Evolutionary conservation across 2,329 filamentous ascomycete species (phyloP).

Genomic region (Sphaerostilbella broomeana): DNA sequence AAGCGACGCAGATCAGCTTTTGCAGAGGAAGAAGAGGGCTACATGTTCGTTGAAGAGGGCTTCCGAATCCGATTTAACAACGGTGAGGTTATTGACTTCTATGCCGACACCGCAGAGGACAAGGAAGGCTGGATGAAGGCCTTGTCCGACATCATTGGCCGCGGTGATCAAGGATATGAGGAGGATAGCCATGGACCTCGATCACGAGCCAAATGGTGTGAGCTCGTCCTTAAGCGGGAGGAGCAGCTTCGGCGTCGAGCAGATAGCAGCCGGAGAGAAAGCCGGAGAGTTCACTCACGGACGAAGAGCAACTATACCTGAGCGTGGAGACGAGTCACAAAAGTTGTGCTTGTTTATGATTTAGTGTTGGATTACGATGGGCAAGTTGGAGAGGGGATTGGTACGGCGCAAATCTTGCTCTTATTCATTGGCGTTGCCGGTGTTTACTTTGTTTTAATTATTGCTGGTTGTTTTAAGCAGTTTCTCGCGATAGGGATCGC

Average conservation of each 20-base stretch:
- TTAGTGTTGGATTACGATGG: constrained; percentile 14
- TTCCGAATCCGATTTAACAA: constrained; percentile 99
- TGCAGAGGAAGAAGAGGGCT: constrained; percentile 96
- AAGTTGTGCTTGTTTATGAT: constrained; percentile 12
- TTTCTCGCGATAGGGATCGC: constrained; percentile 7
- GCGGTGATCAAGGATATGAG: constrained; percentile 42
- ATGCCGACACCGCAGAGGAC: constrained; percentile 78
- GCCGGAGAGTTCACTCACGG: constrained; percentile 46
- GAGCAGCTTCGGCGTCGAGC: constrained; percentile 50
- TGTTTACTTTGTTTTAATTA: constrained; percentile 12
- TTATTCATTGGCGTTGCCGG: constrained; percentile 13
- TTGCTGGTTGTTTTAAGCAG: constrained; percentile 7
- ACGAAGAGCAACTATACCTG: constrained; percentile 53
- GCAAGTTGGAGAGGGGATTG: constrained; percentile 3
- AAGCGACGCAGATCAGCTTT: constrained; percentile 89
- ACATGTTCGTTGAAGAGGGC: constrained; percentile 99
- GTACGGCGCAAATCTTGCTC: constrained; percentile 13
- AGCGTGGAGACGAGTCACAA: constrained; percentile 14
- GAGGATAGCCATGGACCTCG: constrained; percentile 38
- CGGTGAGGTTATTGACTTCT: constrained; percentile 97
- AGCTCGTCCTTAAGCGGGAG: constrained; percentile 58
- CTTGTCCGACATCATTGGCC: constrained; percentile 63
- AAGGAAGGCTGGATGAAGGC: constrained; percentile 96
- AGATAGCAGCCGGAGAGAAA: no score
- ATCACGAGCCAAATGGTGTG: constrained; percentile 57